Base-by-base conservation (phyloP, 495 filamentous ascomycete genomes). In the Platismatia glauca region DNA sequence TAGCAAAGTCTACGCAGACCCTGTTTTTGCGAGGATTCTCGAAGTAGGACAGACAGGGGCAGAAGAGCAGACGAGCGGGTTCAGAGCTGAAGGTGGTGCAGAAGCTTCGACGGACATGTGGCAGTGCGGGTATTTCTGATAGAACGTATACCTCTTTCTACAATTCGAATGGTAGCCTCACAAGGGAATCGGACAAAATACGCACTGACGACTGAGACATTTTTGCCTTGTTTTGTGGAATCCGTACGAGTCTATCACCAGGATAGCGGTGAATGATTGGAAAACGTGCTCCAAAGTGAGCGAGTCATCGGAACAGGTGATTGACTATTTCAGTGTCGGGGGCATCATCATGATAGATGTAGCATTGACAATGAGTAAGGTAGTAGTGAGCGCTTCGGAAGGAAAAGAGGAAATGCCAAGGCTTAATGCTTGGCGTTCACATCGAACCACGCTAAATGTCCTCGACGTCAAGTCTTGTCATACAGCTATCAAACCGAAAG, bases 401-500 rank as follows among this genome's bases (percentile, higher is more conserved):
- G n/a, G n/a, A 33, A 33, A 9, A 31, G 24, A 29, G 33, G 24
- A 8, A 53, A 33, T 33, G 29, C 50, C 29, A 53, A 53, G 50
- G 27, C 29, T 20, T 33, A 53, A 53, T 33, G 50, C 50, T 53
- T 53, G 50, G 50, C 50, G 29, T 53, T 53, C 50, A 8, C 27
- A 34, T 1, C 8, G 20, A 53, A 53, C 5, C 0, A 31, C 50
- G 50, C 50, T 53, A 33, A 53, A 53, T 53, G 50, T 53, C 50
- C 50, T 53, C 50, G 29, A 53, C 27, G 16, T 33, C 50, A 53
- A 53, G 50, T 53, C 50, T 29, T 53, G 50, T 53, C 50, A 53
- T 53, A 53, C 29, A 53, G 50, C 50, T 53, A 53, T 53, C 50
- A 53, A 53, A 53, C 33, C 29, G 24, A 55, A 57, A 33, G 22